Evolutionary conservation across 2,329 filamentous ascomycete species (phyloP).

Genomic region (Didymella segeticola): DNA sequence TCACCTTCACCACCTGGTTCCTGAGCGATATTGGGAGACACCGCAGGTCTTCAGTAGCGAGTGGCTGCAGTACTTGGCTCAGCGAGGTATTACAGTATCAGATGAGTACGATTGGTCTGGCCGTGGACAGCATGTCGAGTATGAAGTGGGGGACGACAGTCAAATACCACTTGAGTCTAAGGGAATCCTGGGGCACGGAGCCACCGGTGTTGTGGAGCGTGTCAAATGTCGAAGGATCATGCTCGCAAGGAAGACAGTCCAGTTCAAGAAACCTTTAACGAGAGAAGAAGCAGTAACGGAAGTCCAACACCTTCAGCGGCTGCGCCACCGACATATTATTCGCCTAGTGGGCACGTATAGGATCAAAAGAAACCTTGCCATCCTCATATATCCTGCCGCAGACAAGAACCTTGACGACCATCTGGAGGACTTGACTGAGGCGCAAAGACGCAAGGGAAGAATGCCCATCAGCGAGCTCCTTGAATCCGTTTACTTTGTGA

Average conservation of each 20-base stretch:
- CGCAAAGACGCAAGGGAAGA: too few relatives aligned
- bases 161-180: neutral
- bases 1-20: too few relatives aligned
- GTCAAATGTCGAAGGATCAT: constrained; percentile 1
- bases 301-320: neutral
- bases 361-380: neutral
- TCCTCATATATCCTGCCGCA: constrained; percentile 15
- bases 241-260: neutral
- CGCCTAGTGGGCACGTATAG: constrained; percentile 16
- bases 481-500: too few relatives aligned
- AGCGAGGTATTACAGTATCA: neutral
- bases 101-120: constrained; percentile 10
- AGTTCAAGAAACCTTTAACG: neutral
- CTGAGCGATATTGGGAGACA: too few relatives aligned
- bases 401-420: constrained; percentile 3
- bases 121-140: constrained; percentile 17
- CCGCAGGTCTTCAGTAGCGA: neutral
- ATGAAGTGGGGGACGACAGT: neutral
- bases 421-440: neutral
- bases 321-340: constrained; percentile 14
- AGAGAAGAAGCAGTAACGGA: neutral
- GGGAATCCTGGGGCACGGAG: neutral
- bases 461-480: too few relatives aligned
- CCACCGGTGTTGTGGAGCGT: neutral
- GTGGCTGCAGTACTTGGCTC: neutral